Percentiles rank a stretch among this genome's conserved stretches.
These are phyloP conservation scores for Hysterangium stoloniferum DNA, from an alignment of 768 basidiomycete genomes.

Conservation along the genomic window DNA sequence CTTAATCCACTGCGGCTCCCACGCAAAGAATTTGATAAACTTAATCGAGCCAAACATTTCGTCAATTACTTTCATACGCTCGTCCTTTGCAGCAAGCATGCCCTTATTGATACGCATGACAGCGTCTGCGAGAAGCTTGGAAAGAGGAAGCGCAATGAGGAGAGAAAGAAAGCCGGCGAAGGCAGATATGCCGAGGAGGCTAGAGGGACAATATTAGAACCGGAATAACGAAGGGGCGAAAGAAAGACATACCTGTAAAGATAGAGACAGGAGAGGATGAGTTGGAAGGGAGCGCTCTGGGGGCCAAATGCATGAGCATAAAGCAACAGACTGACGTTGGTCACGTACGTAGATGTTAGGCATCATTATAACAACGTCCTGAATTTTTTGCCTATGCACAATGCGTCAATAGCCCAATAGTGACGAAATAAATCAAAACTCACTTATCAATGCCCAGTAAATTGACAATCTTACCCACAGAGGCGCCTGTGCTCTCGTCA, in stretches of 20 bases:
- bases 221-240: background rate
- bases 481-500: constrained; percentile 18
- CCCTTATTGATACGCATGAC: constrained; percentile 31
- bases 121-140: constrained; percentile 31
- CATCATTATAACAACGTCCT: background rate
- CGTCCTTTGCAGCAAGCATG: constrained; percentile 29
- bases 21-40: constrained; percentile 38
- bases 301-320: background rate
- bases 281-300: constrained; percentile 26
- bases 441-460: constrained; percentile 24
- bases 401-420: constrained; percentile 1
- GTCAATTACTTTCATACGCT: constrained; percentile 36
- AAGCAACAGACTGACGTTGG: background rate
- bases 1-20: constrained; percentile 37
- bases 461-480: constrained; percentile 29
- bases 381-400: constrained; percentile 1
- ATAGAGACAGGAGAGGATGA: constrained; percentile 26
- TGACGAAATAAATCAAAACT: constrained; percentile 3
- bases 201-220: constrained; percentile 15
- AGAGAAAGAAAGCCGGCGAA: constrained; percentile 40
- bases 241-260: constrained; percentile 25
- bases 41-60: constrained; percentile 35
- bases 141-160: constrained; percentile 32
- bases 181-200: constrained; percentile 39
- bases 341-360: constrained; percentile 2